Evolutionary conservation across 257 asterid genomes (phyloP).

Genomic region (Lantana camara): DNA sequence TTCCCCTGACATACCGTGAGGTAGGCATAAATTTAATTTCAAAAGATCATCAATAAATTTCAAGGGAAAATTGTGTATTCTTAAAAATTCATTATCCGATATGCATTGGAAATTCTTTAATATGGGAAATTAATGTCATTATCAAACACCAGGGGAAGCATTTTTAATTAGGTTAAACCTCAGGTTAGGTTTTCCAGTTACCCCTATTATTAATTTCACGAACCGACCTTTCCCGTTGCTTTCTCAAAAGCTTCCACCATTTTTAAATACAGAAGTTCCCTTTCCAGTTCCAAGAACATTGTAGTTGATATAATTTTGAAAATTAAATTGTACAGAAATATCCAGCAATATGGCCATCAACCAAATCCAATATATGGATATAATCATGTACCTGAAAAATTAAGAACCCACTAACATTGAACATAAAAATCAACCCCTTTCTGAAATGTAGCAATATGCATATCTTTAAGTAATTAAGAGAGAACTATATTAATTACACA

Average conservation of each 20-base stretch:
- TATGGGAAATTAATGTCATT: no score
- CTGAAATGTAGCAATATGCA: background rate
- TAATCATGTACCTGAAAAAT: constrained; percentile 67
- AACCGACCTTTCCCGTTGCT: constrained; percentile 98
- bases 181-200: no score
- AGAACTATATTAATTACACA: no score
- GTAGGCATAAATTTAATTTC: background rate
- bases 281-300: constrained; percentile 98
- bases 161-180: no score
- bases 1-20: background rate
- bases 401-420: background rate
- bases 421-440: background rate
- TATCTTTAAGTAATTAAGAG: no score
- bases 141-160: no score
- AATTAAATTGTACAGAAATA: constrained; percentile 42
- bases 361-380: constrained; percentile 72
- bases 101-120: no score
- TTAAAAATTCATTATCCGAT: no score
- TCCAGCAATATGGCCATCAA: constrained; percentile 78
- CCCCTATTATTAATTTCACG: no score
- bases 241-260: constrained; percentile 98
- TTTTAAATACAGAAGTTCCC: constrained; percentile 95
- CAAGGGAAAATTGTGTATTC: no score
- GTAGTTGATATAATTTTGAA: constrained; percentile 45
- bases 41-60: constrained; percentile 61